phyloP scores from a whole-genome alignment of 768 basidiomycete genomes.

The Russula emetica region DNA sequence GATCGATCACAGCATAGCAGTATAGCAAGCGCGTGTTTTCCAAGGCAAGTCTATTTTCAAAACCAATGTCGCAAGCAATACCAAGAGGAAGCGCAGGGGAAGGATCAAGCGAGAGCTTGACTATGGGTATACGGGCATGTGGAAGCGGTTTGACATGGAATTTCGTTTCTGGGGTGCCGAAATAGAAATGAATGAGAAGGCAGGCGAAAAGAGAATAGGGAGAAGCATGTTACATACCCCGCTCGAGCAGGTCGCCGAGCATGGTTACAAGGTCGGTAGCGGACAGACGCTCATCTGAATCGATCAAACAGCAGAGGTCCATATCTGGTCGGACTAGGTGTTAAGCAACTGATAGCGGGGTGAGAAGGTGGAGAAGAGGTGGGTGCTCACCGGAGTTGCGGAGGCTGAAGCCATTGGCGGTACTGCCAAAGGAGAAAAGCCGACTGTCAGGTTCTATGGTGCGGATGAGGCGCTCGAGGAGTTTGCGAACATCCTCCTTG shows the following conservation, averaged over 20 bases:
- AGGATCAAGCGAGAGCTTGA: slow-evolving; percentile 90
- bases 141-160: slow-evolving; percentile 95
- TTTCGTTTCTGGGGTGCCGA: slow-evolving; percentile 67
- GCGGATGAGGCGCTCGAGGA: slow-evolving; percentile 91
- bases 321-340: slow-evolving; percentile 59
- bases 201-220: slow-evolving; percentile 1
- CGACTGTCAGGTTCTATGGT: slow-evolving; percentile 91
- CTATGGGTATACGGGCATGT: slow-evolving; percentile 96
- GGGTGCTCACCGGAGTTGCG: slow-evolving; percentile 77
- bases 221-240: slow-evolving; percentile 53
- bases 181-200: slow-evolving; percentile 18
- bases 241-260: slow-evolving; percentile 88
- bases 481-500: slow-evolving; percentile 93
- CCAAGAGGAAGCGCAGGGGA: slow-evolving; percentile 77
- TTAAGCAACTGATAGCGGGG: background rate
- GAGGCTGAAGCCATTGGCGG: slow-evolving; percentile 94
- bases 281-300: slow-evolving; percentile 72
- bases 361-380: background rate
- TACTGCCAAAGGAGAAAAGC: slow-evolving; percentile 91
- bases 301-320: slow-evolving; percentile 97
- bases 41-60: slow-evolving; percentile 93
- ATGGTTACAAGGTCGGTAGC: slow-evolving; percentile 90
- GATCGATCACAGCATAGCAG: slow-evolving; percentile 97
- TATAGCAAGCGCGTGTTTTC: slow-evolving; percentile 95
- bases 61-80: slow-evolving; percentile 97